A percentile compares a stretch with the other conserved stretches of the same genome.
phyloP scores from a whole-genome alignment of 176 grass and related monocot genomes.

The Musa troglodytarum region DNA sequence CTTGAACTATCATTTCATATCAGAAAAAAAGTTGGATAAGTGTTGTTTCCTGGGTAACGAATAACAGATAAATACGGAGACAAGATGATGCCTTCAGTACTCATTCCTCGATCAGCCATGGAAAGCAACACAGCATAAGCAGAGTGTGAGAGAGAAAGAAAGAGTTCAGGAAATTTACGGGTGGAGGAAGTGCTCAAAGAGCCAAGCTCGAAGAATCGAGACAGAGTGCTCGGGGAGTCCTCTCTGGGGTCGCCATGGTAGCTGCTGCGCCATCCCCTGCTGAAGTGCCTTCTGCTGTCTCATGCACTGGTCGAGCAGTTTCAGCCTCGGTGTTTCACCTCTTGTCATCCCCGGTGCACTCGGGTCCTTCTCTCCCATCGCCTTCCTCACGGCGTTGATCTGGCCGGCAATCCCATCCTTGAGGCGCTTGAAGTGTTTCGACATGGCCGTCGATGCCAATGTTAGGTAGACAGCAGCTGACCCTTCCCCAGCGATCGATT shows the following conservation, averaged over 20 bases:
- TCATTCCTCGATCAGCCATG: no score
- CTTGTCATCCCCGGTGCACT: slow-evolving; percentile 30
- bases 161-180: slow-evolving; percentile 33
- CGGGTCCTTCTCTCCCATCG: slow-evolving; percentile 22
- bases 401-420: slow-evolving; percentile 37
- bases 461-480: slow-evolving; percentile 43
- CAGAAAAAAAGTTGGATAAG: no score
- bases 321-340: slow-evolving; percentile 52
- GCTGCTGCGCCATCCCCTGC: slow-evolving; percentile 34
- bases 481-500: slow-evolving; percentile 31
- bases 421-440: slow-evolving; percentile 66
- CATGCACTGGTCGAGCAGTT: slow-evolving; percentile 45
- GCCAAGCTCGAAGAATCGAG: slow-evolving; percentile 69
- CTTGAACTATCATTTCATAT: no score
- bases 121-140: neutral
- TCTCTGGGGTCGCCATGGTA: slow-evolving; percentile 57
- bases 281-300: slow-evolving; percentile 44
- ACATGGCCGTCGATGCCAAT: slow-evolving; percentile 63
- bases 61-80: no score
- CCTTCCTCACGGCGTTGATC: slow-evolving; percentile 25
- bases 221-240: slow-evolving; percentile 63
- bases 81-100: no score
- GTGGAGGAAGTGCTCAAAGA: slow-evolving; percentile 85
- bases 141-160: neutral
- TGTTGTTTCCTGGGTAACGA: no score